Base-by-base conservation (phyloP, 176 grass and related monocot species). In the Juncus effusus region DNA sequence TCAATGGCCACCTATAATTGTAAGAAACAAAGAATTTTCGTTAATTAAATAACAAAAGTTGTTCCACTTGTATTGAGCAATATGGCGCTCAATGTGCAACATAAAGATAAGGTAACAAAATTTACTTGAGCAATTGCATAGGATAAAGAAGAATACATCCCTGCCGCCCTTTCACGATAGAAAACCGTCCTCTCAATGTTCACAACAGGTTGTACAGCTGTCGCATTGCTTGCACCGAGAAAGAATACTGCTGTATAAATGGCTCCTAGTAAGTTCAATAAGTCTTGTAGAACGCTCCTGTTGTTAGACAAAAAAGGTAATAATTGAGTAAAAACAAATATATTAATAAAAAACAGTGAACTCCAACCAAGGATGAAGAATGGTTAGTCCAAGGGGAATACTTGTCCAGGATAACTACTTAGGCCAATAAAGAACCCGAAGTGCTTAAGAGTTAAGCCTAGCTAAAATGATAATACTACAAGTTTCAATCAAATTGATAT, bases 41-140 rank as follows among this genome's bases (percentile, higher is more conserved):
- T 2, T 65, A 40, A 54, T 15, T 59, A 72, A 14, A 56, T 35
- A 4, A 51, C 47, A 16, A 52, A 61, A 78, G 11, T 50, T 51
- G 56, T 28, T 28, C 19, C 19, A 28, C 19, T 28, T 28, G 19
- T 28, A 28, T 28, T 28, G 19, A 28, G 19, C 19, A 28, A 1
- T 28, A 28, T 28, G 19, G 19, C 19, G 0, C 19, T 28, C 19
- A 28, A 28, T 28, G 19, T 28, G 19, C 19, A 28, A 28, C 1
- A 28, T 47, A 14, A 51, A 60, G 54, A 47, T n/a, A 82, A 38
- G 42, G 56, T 70, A 39, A 10, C 37, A n/a, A 55, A 52, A 64
- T 61, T 79, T 86, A 96, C 91, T 77, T 90, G 91, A 60, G 87
- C 84, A 78, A 96, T 83, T 54, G 91, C 91, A 45, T 91, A 96